Conservation (phyloP, 1,284 basidiomycete species). For the Caloboletus firmus region DNA sequence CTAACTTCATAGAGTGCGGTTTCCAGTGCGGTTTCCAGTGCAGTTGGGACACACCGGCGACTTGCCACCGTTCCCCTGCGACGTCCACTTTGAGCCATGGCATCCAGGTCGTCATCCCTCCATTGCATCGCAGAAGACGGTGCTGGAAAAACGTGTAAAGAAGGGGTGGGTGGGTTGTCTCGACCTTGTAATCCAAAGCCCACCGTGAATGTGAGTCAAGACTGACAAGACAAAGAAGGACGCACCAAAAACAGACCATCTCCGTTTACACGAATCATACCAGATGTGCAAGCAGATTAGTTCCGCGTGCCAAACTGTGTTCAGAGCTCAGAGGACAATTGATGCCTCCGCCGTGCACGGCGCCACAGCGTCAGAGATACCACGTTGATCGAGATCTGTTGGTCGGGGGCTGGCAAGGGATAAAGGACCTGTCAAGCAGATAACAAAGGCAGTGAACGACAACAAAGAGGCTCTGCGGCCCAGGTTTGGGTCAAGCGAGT, state of each 20-base stretch:
- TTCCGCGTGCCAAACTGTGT: background rate
- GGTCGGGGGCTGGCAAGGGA: background rate
- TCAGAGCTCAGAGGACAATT: background rate
- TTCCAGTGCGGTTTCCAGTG: no score
- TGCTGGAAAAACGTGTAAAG: background rate
- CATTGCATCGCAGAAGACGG: background rate
- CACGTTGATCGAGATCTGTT: slow-evolving; percentile 14
- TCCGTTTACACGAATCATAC: background rate
- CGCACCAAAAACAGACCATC: slow-evolving; percentile 2
- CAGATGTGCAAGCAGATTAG: background rate
- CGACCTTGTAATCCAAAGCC: background rate
- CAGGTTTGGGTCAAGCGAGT: background rate
- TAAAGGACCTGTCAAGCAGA: slow-evolving; percentile 3
- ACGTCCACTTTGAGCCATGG: background rate
- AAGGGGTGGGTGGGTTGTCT: background rate
- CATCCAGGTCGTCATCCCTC: background rate
- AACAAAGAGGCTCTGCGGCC: background rate
- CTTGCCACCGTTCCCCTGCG: background rate
- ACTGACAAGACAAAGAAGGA: background rate
- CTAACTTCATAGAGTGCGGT: background rate
- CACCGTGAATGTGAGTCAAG: background rate
- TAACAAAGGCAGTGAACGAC: slow-evolving; percentile 2
- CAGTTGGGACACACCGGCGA: background rate
- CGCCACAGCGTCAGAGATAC: slow-evolving; percentile 12
- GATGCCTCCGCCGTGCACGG: slow-evolving; percentile 9